Percentiles rank a stretch among this genome's conserved stretches.
phyloP scores from a whole-genome alignment of 345 rosid species.

The Mercurialis annua region DNA sequence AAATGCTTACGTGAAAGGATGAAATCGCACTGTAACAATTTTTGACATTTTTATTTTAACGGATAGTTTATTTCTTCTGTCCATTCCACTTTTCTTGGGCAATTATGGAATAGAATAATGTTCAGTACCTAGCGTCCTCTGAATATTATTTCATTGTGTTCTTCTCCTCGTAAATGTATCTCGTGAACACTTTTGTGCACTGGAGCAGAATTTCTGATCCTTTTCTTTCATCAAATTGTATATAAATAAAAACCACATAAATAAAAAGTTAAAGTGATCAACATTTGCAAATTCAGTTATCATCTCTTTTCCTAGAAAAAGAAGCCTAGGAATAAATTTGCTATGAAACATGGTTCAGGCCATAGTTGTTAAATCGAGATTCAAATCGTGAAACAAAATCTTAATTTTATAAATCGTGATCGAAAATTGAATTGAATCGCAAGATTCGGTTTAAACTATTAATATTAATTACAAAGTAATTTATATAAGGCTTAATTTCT shows the following conservation, averaged over 20 bases:
- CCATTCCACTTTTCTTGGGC: not conserved
- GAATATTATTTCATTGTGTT: not conserved
- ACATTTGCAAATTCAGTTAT: not conserved
- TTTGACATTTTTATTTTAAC: not conserved
- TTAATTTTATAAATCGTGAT: too few species aligned
- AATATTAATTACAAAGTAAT: too few species aligned
- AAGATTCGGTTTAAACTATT: too few species aligned
- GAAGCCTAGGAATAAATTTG: not conserved
- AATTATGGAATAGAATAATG: too few species aligned
- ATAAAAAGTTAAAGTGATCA: not conserved
- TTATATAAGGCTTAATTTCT: too few species aligned
- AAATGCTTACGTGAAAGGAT: not conserved
- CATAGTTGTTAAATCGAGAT: too few species aligned
- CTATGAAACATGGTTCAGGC: too few species aligned
- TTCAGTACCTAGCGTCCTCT: not conserved
- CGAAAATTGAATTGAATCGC: too few species aligned
- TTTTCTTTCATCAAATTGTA: not conserved
- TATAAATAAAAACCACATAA: not conserved
- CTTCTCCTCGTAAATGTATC: not conserved
- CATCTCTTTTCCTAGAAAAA: not conserved
- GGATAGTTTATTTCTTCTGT: not conserved
- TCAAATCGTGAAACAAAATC: too few species aligned
- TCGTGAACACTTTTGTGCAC: not conserved
- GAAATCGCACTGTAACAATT: not conserved
- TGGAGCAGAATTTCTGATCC: not conserved